Conservation (phyloP, 306 rosid genomes). For the Phaseolus lunatus region DNA sequence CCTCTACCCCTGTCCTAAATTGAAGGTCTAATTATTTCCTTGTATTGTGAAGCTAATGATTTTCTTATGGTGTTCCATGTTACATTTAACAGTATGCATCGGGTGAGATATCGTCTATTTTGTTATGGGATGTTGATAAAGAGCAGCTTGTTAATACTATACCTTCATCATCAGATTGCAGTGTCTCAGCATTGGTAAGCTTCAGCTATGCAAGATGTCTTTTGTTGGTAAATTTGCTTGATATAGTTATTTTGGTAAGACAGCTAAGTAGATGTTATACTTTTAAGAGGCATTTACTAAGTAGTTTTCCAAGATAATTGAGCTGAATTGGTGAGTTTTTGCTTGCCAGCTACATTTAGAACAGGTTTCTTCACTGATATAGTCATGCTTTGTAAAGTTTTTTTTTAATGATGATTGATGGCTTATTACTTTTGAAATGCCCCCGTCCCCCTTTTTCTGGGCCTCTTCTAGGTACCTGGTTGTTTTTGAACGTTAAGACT, state of each 20-base stretch:
- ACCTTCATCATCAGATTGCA: slow-evolving; percentile 86
- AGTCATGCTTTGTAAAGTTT: background rate
- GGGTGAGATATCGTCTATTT: slow-evolving; percentile 80
- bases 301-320: background rate
- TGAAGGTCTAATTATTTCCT: slow-evolving; percentile 18
- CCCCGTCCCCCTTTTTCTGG: background rate
- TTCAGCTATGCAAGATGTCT: slow-evolving; percentile 15
- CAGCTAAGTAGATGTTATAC: slow-evolving; percentile 16
- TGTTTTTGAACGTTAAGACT: slow-evolving; percentile 5
- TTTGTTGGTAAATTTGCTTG: slow-evolving; percentile 22
- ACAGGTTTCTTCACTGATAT: background rate
- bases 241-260: slow-evolving; percentile 23
- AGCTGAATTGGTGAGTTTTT: background rate
- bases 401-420: background rate
- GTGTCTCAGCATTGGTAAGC: slow-evolving; percentile 90
- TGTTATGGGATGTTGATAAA: slow-evolving; percentile 93
- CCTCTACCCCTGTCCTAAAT: slow-evolving; percentile 7
- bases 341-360: slow-evolving; percentile 5
- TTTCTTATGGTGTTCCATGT: slow-evolving; percentile 35
- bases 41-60: slow-evolving; percentile 15
- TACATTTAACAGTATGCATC: slow-evolving; percentile 80
- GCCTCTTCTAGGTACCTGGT: background rate
- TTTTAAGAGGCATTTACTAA: background rate
- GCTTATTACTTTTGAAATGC: background rate
- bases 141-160: slow-evolving; percentile 82